Conservation (phyloP, 768 basidiomycete genomes). For the Macrolepiota albuminosa region DNA sequence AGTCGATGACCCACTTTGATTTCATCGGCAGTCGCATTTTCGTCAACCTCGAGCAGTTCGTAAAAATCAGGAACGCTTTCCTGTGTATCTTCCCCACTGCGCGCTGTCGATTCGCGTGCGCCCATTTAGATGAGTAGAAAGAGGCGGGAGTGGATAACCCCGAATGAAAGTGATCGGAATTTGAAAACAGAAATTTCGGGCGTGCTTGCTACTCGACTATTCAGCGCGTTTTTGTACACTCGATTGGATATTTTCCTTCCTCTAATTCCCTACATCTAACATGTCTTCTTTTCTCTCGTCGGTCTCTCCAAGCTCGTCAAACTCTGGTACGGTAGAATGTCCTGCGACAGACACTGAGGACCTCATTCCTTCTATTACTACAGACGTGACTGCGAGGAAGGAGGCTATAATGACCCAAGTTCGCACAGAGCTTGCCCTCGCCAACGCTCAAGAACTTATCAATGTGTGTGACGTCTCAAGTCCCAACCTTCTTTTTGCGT, state of each 20-base stretch:
- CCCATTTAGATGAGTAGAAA: slow-evolving; percentile 44
- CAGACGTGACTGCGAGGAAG: slow-evolving; percentile 44
- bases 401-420: slow-evolving; percentile 60
- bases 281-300: slow-evolving; percentile 10
- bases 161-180: slow-evolving; percentile 14
- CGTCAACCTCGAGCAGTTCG: slow-evolving; percentile 72
- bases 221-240: not conserved
- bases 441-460: slow-evolving; percentile 79
- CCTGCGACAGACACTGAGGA: not conserved
- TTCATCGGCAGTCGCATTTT: slow-evolving; percentile 80
- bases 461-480: slow-evolving; percentile 40
- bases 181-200: slow-evolving; percentile 12
- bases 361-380: not conserved
- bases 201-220: not conserved
- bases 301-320: not conserved
- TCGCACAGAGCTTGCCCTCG: slow-evolving; percentile 63
- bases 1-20: slow-evolving; percentile 58
- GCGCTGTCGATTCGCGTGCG: slow-evolving; percentile 57
- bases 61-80: slow-evolving; percentile 64
- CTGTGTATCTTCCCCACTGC: slow-evolving; percentile 16
- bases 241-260: not conserved
- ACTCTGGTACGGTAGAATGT: not conserved
- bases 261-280: not conserved
- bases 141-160: not conserved
- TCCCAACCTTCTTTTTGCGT: not conserved